Conservation (phyloP, 495 filamentous ascomycete genomes). For the Aspergillus saccharolyticus region DNA sequence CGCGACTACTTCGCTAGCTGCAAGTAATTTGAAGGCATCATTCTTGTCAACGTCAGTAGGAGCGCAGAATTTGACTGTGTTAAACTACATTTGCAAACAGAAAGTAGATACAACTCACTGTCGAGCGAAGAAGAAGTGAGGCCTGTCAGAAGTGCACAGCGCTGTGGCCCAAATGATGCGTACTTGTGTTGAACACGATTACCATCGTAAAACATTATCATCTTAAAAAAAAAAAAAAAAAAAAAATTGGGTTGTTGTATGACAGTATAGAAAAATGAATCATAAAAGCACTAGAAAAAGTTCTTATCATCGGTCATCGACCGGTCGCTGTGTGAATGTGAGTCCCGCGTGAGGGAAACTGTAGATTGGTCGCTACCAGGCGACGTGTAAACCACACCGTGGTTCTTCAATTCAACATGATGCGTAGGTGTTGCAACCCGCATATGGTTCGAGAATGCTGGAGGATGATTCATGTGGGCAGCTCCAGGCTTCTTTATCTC, state of each 20-base stretch:
- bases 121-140: neutral
- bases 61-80: neutral
- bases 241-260: neutral
- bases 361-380: conserved; percentile 20
- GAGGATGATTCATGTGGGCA: conserved; percentile 7
- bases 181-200: neutral
- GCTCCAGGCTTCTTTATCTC: conserved; percentile 20
- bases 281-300: neutral
- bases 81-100: neutral
- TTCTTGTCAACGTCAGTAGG: neutral
- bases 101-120: neutral
- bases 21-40: neutral
- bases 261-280: neutral
- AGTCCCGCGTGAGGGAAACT: conserved; percentile 4
- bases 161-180: neutral
- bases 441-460: conserved; percentile 12
- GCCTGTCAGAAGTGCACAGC: neutral
- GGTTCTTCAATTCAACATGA: conserved; percentile 20
- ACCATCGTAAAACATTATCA: neutral
- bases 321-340: neutral
- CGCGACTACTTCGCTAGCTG: neutral
- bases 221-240: neutral
- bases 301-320: conserved; percentile 4
- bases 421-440: conserved; percentile 16
- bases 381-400: conserved; percentile 15